Base-by-base conservation (phyloP, 768 basidiomycete genomes). In the Austroboletus eburneus region DNA sequence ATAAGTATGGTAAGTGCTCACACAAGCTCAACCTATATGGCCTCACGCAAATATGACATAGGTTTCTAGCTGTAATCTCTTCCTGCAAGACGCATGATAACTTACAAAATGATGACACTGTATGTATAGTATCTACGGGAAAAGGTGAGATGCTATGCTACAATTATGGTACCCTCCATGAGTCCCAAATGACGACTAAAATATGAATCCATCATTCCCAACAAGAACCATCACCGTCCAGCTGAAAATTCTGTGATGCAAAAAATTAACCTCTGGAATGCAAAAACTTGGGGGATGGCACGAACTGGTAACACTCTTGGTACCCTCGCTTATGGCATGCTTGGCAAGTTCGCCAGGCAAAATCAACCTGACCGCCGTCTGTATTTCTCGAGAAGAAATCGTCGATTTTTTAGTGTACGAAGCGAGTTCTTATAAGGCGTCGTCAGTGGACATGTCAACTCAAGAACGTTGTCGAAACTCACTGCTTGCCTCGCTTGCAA, bases 341-440 rank as follows among this genome's bases (percentile, higher is more conserved):
- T 98, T 98, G 63, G 93, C 89, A 36, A 98, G 82, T 72, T 97
- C 94, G 71, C 93, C 95, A 50, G 94, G 93, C 22, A 98, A 85
- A 63, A 98, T 96, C 37, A 95, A 78, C 47, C 94, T 87, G 42
- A 96, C 94, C 33, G 90, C 79, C 24, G 95, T 98, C 72, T 97
- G 95, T 63, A 98, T 98, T 72, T 98, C 95, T 49, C 95, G 89
- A 20, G 92, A 96, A 17, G 94, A 95, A 68, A 98, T 98, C 36
- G 95, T 97, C 3, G 95, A 96, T 72, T 96, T 95, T 81, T 97
- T 95, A 46, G 94, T 96, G 79, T 98, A 98, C 1, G 91, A 81
- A 46, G 94, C 92, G 62, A 98, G 91, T 72, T 95, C 89, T 91
- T 20, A 16, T 58, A 4, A 29, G 2, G 2, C 27, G 27, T 27